Conservation (phyloP, 2,329 filamentous ascomycete species). For the Ophiostoma ulmi region DNA sequence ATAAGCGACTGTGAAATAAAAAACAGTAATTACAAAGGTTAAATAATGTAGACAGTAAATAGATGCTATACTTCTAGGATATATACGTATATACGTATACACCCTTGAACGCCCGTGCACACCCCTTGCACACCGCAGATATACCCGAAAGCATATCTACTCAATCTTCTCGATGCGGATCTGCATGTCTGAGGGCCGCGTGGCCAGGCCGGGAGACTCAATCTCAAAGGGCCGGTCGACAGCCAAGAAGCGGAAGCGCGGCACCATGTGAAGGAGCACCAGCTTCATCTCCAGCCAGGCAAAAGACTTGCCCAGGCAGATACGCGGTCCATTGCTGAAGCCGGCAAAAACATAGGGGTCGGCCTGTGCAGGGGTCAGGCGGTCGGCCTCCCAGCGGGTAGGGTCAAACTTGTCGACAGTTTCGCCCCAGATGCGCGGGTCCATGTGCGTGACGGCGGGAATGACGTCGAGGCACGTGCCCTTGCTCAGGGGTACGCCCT, state of each 20-base stretch:
- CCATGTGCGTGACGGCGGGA: slow-evolving; percentile 36
- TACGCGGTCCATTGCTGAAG: slow-evolving; percentile 32
- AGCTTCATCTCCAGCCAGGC: slow-evolving; percentile 31
- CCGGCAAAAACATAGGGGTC: slow-evolving; percentile 32
- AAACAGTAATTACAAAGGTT: too few species aligned
- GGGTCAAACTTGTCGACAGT: slow-evolving; percentile 37
- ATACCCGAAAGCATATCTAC: not conserved
- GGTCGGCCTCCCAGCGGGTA: slow-evolving; percentile 35
- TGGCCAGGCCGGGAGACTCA: slow-evolving; percentile 21
- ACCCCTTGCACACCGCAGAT: not conserved
- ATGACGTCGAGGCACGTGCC: slow-evolving; percentile 37
- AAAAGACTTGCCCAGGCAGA: slow-evolving; percentile 31
- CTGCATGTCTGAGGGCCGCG: slow-evolving; percentile 18
- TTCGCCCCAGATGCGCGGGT: slow-evolving; percentile 38
- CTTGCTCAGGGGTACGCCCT: slow-evolving; percentile 35
- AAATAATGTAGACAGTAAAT: too few species aligned
- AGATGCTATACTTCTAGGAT: too few species aligned
- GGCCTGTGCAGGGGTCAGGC: slow-evolving; percentile 29
- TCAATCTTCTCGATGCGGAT: slow-evolving; percentile 17
- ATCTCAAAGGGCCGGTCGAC: slow-evolving; percentile 21
- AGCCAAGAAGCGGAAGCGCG: slow-evolving; percentile 20
- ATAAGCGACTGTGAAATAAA: too few species aligned
- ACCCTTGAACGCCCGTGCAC: not conserved
- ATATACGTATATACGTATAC: not conserved
- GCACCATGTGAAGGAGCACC: slow-evolving; percentile 29